A percentile compares a stretch with the other conserved stretches of the same genome.
Evolutionary conservation across 2,329 filamentous ascomycete species (phyloP).

Genomic region (Nemania abortiva): DNA sequence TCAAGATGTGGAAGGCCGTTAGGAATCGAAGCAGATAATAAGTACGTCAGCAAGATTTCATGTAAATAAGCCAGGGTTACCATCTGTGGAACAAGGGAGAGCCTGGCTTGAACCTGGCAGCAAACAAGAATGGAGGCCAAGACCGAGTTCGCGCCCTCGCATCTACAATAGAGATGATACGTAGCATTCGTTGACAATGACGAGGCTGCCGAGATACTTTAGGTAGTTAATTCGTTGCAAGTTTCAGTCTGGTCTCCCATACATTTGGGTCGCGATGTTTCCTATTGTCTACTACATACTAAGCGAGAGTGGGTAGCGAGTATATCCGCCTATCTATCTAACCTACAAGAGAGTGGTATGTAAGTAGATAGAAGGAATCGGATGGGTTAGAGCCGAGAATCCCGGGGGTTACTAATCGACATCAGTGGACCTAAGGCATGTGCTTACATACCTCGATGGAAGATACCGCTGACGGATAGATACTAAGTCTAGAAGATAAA

Average conservation of each 20-base stretch:
- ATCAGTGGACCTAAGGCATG: conserved; percentile 19
- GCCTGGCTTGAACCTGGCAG: conserved; percentile 19
- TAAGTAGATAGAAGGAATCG: not conserved
- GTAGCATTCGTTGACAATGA: conserved; percentile 7
- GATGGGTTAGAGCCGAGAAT: conserved; percentile 26
- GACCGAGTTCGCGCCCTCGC: not conserved
- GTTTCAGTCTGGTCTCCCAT: not conserved
- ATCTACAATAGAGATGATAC: not conserved
- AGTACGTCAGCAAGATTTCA: not conserved
- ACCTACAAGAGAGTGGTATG: not conserved
- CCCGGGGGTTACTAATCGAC: conserved; percentile 15
- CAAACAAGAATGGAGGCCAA: not conserved
- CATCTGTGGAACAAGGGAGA: conserved; percentile 9
- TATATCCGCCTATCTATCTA: not conserved
- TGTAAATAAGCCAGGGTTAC: not conserved
- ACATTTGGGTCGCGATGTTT: not conserved
- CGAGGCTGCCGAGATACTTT: conserved; percentile 8
- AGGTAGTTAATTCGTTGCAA: not conserved
- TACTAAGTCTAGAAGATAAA: too few species aligned
- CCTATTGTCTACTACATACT: not conserved
- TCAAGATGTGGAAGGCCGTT: not conserved
- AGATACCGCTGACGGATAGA: too few species aligned
- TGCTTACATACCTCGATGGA: too few species aligned
- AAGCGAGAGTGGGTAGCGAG: too few species aligned
- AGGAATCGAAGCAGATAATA: not conserved